Percentiles rank a stretch among this genome's conserved stretches.
Evolutionary conservation across 202 grass and related monocot genomes (phyloP).

Genomic region (Panicum hallii): DNA sequence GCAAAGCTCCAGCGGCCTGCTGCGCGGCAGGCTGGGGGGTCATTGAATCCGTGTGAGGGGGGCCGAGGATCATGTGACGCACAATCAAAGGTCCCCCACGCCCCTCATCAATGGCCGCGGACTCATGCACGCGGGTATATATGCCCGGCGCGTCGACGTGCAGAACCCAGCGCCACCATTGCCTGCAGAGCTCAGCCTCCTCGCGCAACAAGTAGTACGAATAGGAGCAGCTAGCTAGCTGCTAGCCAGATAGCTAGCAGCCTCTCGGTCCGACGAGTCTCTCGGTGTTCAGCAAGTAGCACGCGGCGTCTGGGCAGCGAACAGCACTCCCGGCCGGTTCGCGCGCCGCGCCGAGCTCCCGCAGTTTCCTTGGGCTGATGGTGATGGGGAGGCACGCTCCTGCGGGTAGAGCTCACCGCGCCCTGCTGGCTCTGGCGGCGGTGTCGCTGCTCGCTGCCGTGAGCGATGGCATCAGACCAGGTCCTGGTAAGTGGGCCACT

Average conservation of each 20-base stretch:
- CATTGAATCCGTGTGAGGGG: conserved; percentile 75
- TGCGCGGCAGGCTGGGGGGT: not conserved
- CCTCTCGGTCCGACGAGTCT: no score
- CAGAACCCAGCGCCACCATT: not conserved
- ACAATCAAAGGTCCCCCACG: conserved; percentile 64
- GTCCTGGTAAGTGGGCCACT: conserved; percentile 46
- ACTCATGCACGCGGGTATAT: not conserved
- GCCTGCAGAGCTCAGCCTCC: not conserved
- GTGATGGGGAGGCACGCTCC: conserved; percentile 47
- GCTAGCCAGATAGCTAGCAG: no score
- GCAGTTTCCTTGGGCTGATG: not conserved
- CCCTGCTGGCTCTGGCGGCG: not conserved
- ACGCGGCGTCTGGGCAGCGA: no score
- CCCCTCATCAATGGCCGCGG: conserved; percentile 42
- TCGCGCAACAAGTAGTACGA: not conserved
- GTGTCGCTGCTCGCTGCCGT: conserved; percentile 48
- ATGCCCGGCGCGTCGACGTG: conserved; percentile 8
- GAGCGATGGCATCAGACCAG: conserved; percentile 47
- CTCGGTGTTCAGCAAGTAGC: no score
- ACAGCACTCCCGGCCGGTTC: no score
- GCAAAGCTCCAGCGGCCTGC: not conserved
- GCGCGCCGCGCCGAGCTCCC: not conserved
- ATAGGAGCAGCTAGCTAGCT: no score
- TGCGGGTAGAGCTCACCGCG: conserved; percentile 3
- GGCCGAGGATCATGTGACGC: conserved; percentile 85